These are phyloP conservation scores for Bacterosira constricta DNA, from an alignment of 108 stramenopile species.

Conservation along the genomic window DNA sequence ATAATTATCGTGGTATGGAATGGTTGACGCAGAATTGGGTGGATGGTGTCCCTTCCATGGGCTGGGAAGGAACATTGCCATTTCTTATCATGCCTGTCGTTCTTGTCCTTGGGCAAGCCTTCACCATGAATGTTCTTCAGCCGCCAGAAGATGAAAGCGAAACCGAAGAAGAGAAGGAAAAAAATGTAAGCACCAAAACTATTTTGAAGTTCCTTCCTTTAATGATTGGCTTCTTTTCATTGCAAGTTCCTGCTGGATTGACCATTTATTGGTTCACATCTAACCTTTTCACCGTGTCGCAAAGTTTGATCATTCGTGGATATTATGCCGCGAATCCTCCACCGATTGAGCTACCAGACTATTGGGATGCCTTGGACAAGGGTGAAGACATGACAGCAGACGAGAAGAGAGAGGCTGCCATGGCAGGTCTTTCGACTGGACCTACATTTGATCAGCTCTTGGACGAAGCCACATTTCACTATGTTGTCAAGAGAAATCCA, in stretches of 20 bases:
- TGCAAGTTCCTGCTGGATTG: constrained; percentile 96
- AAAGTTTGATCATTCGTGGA: constrained; percentile 67
- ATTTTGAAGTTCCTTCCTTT: constrained; percentile 93
- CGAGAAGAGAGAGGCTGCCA: constrained; percentile 75
- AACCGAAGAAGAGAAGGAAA: constrained; percentile 67
- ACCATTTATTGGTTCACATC: constrained; percentile 96
- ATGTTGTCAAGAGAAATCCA: constrained; percentile 71
- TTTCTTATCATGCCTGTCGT: constrained; percentile 92
- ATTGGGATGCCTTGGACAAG: constrained; percentile 81
- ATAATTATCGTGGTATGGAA: constrained; percentile 78
- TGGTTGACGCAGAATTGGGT: constrained; percentile 81
- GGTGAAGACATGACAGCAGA: constrained; percentile 78
- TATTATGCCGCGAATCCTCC: constrained; percentile 88
- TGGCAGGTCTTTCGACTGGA: constrained; percentile 75
- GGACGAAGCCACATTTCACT: constrained; percentile 77
- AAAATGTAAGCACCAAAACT: constrained; percentile 62
- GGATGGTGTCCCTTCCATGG: constrained; percentile 74
- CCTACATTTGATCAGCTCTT: constrained; percentile 72
- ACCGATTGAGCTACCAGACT: constrained; percentile 84
- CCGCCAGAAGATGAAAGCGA: constrained; percentile 78
- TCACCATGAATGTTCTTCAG: constrained; percentile 83
- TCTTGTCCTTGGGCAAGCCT: constrained; percentile 84
- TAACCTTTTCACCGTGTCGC: constrained; percentile 87
- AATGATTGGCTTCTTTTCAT: constrained; percentile 93
- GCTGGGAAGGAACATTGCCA: constrained; percentile 92